Evolutionary conservation across 1,139 yeast genomes (phyloP).

Genomic region (Debaryomyces robertsiae): DNA sequence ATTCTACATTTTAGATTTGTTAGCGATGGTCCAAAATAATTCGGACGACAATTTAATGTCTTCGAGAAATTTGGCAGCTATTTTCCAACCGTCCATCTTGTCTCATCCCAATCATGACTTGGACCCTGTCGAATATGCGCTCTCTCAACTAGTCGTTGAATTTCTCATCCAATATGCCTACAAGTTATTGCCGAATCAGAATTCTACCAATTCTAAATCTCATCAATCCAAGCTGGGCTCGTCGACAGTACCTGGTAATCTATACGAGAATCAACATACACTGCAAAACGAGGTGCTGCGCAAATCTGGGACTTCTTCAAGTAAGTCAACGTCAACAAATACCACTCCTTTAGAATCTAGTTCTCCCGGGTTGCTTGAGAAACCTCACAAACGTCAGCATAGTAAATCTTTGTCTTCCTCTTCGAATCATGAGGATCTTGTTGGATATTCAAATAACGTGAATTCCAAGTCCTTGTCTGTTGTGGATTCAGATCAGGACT

Average conservation of each 20-base stretch:
- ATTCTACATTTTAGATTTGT: slow-evolving; percentile 83
- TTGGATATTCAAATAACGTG: slow-evolving; percentile 32
- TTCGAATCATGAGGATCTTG: slow-evolving; percentile 53
- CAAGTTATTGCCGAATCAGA: slow-evolving; percentile 61
- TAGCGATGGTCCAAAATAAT: slow-evolving; percentile 83
- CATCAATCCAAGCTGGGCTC: slow-evolving; percentile 1
- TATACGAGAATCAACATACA: not conserved
- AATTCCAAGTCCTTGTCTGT: slow-evolving; percentile 23
- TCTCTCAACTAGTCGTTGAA: slow-evolving; percentile 85
- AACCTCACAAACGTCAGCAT: slow-evolving; percentile 47
- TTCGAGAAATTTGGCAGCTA: slow-evolving; percentile 89
- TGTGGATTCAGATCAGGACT: slow-evolving; percentile 35
- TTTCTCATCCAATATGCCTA: slow-evolving; percentile 86
- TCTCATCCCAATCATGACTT: slow-evolving; percentile 92
- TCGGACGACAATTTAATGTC: slow-evolving; percentile 85
- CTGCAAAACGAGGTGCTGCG: slow-evolving; percentile 2
- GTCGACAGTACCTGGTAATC: not conserved
- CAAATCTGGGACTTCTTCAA: slow-evolving; percentile 8
- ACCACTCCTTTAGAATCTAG: slow-evolving; percentile 19
- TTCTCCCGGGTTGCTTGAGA: slow-evolving; percentile 12
- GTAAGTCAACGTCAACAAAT: slow-evolving; percentile 22
- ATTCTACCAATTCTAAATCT: slow-evolving; percentile 10
- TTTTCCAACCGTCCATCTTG: slow-evolving; percentile 91
- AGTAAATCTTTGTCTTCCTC: slow-evolving; percentile 62
- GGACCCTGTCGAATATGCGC: slow-evolving; percentile 87